Evolutionary conservation across 768 basidiomycete species (phyloP).

Genomic region (Lactarius pseudohatsudake): DNA sequence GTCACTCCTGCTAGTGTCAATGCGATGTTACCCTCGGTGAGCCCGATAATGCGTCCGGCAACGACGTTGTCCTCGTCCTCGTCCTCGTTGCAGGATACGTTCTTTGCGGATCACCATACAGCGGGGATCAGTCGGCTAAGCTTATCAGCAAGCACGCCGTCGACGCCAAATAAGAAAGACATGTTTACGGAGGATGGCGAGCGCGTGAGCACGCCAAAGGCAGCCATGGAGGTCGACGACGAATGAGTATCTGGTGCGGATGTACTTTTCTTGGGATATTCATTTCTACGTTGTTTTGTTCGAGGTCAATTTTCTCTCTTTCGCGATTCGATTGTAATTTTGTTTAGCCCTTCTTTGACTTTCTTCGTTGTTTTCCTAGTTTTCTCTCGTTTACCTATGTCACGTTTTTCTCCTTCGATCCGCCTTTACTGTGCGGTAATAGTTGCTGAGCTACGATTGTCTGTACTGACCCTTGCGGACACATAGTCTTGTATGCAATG

Average conservation of each 20-base stretch:
- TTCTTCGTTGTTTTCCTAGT: neutral
- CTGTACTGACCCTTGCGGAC: constrained; percentile 20
- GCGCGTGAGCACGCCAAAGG: constrained; percentile 19
- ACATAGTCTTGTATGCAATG: constrained; percentile 20
- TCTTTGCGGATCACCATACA: constrained; percentile 22
- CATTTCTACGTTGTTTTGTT: neutral
- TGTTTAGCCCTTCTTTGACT: neutral
- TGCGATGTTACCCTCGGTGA: constrained; percentile 22
- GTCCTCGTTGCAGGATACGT: constrained; percentile 14
- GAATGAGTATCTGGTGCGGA: constrained; percentile 8
- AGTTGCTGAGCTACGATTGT: constrained; percentile 1
- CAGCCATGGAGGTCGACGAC: constrained; percentile 28
- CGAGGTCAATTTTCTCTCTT: neutral
- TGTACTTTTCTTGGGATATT: neutral
- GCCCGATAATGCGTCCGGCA: constrained; percentile 20
- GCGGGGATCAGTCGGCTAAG: constrained; percentile 25
- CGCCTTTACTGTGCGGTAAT: constrained; percentile 18
- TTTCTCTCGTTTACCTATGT: neutral
- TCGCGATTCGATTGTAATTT: constrained; percentile 8
- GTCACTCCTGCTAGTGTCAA: constrained; percentile 17
- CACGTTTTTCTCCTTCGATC: neutral
- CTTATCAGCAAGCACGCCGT: constrained; percentile 16
- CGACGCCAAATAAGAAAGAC: constrained; percentile 29
- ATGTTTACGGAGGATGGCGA: constrained; percentile 30
- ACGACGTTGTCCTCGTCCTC: constrained; percentile 22